Conservation (phyloP, 2,329 filamentous ascomycete genomes). For the Exophiala lecanii-corni region DNA sequence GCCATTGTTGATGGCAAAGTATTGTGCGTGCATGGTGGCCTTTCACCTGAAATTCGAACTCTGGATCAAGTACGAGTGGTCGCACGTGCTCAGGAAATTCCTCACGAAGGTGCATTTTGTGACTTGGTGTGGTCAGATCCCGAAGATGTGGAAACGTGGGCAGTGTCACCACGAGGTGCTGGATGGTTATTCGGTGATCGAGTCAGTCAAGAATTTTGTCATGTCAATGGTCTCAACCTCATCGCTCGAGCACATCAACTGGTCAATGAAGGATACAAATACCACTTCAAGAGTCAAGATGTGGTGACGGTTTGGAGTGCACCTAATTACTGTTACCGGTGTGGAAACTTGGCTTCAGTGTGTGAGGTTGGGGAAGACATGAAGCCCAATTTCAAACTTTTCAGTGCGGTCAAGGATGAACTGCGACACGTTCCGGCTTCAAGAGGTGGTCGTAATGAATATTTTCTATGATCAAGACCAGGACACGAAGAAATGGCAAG, state of each 20-base stretch:
- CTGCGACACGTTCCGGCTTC: conserved; percentile 42
- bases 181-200: conserved; percentile 67
- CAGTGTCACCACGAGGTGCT: conserved; percentile 63
- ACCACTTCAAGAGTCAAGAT: conserved; percentile 91
- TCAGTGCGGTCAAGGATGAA: conserved; percentile 44
- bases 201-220: conserved; percentile 71
- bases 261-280: conserved; percentile 78
- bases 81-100: conserved; percentile 69
- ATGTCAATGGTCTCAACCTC: conserved; percentile 67
- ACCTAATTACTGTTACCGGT: conserved; percentile 92
- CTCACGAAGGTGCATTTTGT: conserved; percentile 72
- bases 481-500: neutral
- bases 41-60: conserved; percentile 69
- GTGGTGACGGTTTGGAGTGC: conserved; percentile 86
- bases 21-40: conserved; percentile 66
- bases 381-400: conserved; percentile 73
- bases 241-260: conserved; percentile 71
- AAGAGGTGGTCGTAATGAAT: conserved; percentile 44
- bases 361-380: conserved; percentile 85
- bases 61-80: conserved; percentile 71
- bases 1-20: conserved; percentile 71
- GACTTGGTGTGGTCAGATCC: conserved; percentile 74
- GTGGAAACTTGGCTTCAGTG: conserved; percentile 72
- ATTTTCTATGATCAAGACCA: conserved; percentile 31
- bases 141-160: conserved; percentile 67